A percentile compares a stretch with the other conserved stretches of the same genome.
Conservation (phyloP, 257 asterid genomes). For the Fraxinus cuspidata region DNA sequence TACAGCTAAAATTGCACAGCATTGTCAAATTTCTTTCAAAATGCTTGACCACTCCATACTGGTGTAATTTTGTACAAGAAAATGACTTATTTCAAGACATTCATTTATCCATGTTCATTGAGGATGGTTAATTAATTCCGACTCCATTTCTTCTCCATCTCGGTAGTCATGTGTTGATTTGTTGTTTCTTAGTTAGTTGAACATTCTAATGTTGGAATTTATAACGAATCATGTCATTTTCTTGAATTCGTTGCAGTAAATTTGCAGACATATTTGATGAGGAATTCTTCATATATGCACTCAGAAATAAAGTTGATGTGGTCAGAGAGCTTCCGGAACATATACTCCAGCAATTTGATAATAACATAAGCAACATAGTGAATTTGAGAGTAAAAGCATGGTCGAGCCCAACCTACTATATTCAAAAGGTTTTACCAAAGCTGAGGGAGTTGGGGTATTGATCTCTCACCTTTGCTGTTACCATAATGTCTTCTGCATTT, state of each 20-base stretch:
- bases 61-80: not conserved
- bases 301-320: slow-evolving; percentile 79
- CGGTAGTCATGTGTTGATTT: not conserved
- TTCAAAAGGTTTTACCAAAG: slow-evolving; percentile 87
- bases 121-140: not conserved
- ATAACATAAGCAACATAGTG: slow-evolving; percentile 85
- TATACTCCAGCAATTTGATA: slow-evolving; percentile 66
- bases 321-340: slow-evolving; percentile 79
- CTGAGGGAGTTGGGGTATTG: slow-evolving; percentile 69
- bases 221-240: slow-evolving; percentile 12
- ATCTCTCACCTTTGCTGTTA: slow-evolving; percentile 31
- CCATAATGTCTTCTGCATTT: slow-evolving; percentile 9
- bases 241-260: slow-evolving; percentile 59
- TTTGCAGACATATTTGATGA: slow-evolving; percentile 93
- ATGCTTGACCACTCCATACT: not conserved
- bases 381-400: slow-evolving; percentile 94
- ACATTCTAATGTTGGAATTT: slow-evolving; percentile 1
- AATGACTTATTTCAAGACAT: not conserved
- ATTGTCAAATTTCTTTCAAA: not conserved
- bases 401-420: slow-evolving; percentile 84
- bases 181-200: slow-evolving; percentile 4
- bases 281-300: slow-evolving; percentile 97
- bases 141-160: not conserved
- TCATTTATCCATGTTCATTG: not conserved
- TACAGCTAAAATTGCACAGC: not conserved